Conservation (phyloP, 208 protist genomes). For the Angomonas deanei region DNA sequence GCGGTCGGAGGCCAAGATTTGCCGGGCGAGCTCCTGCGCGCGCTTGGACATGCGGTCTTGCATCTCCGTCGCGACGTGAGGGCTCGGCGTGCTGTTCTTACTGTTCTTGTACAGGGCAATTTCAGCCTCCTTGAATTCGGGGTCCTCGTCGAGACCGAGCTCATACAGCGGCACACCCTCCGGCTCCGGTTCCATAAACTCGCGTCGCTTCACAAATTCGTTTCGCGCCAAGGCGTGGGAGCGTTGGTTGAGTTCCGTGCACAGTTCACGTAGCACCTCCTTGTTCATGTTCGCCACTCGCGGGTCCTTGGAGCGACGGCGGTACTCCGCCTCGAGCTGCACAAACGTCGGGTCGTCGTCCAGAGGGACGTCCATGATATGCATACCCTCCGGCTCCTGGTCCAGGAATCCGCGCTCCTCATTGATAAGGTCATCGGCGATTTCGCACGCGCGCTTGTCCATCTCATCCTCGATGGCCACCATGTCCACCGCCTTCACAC, state of each 20-base stretch:
- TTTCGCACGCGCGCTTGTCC: slow-evolving; percentile 62
- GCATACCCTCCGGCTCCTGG: slow-evolving; percentile 79
- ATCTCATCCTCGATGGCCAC: slow-evolving; percentile 68
- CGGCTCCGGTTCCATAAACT: slow-evolving; percentile 65
- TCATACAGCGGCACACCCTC: slow-evolving; percentile 67
- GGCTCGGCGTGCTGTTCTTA: slow-evolving; percentile 13
- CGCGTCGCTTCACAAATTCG: slow-evolving; percentile 58
- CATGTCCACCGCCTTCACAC: slow-evolving; percentile 43
- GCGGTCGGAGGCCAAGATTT: slow-evolving; percentile 53
- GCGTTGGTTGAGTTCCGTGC: slow-evolving; percentile 64
- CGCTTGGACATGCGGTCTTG: slow-evolving; percentile 43
- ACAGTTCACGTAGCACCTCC: slow-evolving; percentile 59
- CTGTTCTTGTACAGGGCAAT: slow-evolving; percentile 54
- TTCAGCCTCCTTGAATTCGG: slow-evolving; percentile 72
- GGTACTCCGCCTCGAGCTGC: slow-evolving; percentile 72
- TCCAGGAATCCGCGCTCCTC: slow-evolving; percentile 74
- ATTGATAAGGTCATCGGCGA: slow-evolving; percentile 71
- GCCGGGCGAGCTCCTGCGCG: slow-evolving; percentile 49
- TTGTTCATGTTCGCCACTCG: slow-evolving; percentile 48
- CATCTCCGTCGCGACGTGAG: slow-evolving; percentile 21
- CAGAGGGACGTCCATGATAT: slow-evolving; percentile 65
- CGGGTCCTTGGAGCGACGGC: slow-evolving; percentile 46
- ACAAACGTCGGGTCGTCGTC: slow-evolving; percentile 66
- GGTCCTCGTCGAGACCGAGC: slow-evolving; percentile 70
- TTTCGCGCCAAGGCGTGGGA: slow-evolving; percentile 57